Percentiles rank a stretch among this genome's conserved stretches.
Conservation (phyloP, 805 yeast species). For the Yarrowia sp. region DNA sequence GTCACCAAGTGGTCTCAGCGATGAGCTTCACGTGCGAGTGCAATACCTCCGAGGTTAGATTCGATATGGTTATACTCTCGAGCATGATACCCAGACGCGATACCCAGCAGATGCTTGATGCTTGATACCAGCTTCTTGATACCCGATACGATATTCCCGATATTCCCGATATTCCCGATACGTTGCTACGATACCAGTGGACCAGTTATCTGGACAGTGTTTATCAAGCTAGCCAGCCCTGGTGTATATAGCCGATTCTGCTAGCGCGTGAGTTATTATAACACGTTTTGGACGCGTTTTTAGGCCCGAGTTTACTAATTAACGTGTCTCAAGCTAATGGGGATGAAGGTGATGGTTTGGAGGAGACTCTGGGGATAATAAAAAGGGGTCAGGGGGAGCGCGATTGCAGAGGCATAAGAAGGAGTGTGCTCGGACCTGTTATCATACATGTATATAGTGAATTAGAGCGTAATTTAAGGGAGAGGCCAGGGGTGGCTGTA, state of each 20-base stretch:
- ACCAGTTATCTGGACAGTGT: too few relatives aligned
- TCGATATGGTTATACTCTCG: too few relatives aligned
- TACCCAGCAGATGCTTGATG: too few relatives aligned
- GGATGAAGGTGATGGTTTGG: background rate
- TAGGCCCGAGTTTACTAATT: background rate
- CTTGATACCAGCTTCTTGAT: background rate
- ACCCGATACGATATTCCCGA: background rate
- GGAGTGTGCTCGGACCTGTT: background rate
- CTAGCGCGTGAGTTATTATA: background rate
- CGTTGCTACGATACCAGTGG: background rate
- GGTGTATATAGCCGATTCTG: too few relatives aligned
- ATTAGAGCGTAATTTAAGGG: background rate
- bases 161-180: background rate
- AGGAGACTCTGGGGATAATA: background rate
- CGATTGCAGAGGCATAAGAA: background rate
- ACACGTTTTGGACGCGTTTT: conserved; percentile 2
- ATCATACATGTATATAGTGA: background rate
- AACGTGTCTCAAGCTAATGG: background rate
- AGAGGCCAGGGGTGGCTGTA: background rate
- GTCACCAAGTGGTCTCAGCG: background rate
- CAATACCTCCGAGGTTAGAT: too few relatives aligned
- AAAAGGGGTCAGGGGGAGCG: background rate
- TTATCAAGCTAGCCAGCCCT: too few relatives aligned
- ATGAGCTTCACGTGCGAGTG: background rate
- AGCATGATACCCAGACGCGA: too few relatives aligned